These are phyloP conservation scores for Myxozyma sirexii DNA, from an alignment of 805 yeast species.

Conservation along the genomic window DNA sequence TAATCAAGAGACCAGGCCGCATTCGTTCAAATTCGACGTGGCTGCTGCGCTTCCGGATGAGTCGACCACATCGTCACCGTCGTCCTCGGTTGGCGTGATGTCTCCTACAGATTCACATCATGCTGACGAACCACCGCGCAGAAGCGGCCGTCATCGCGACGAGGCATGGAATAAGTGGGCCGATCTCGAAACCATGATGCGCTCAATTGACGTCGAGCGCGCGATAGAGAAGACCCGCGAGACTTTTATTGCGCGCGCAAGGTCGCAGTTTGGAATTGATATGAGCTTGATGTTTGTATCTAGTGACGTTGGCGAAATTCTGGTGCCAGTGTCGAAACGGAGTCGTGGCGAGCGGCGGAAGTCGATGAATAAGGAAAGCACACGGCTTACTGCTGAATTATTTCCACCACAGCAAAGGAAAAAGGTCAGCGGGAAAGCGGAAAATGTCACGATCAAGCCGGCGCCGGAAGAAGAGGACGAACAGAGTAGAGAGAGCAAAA, in stretches of 20 bases:
- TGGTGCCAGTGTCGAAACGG: conserved; percentile 2
- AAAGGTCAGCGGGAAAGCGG: not conserved
- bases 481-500: conserved; percentile 11
- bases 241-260: conserved; percentile 14
- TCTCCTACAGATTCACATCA: not conserved
- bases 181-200: conserved; percentile 10
- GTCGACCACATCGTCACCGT: not conserved
- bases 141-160: not conserved
- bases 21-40: conserved; percentile 19
- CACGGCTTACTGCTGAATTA: too few species aligned
- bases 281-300: conserved; percentile 3
- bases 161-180: conserved; percentile 24
- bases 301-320: conserved; percentile 2
- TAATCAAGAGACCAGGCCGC: conserved; percentile 9
- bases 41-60: conserved; percentile 9
- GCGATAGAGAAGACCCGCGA: conserved; percentile 9
- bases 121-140: not conserved
- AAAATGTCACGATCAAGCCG: too few species aligned
- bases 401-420: too few species aligned
- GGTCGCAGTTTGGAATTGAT: conserved; percentile 5
- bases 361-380: not conserved
- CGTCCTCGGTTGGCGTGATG: not conserved
- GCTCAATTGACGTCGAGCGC: conserved; percentile 1
- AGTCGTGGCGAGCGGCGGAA: not conserved
- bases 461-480: conserved; percentile 1